phyloP scores from a whole-genome alignment of 2,329 filamentous ascomycete genomes.

The Talaromyces sp. region DNA sequence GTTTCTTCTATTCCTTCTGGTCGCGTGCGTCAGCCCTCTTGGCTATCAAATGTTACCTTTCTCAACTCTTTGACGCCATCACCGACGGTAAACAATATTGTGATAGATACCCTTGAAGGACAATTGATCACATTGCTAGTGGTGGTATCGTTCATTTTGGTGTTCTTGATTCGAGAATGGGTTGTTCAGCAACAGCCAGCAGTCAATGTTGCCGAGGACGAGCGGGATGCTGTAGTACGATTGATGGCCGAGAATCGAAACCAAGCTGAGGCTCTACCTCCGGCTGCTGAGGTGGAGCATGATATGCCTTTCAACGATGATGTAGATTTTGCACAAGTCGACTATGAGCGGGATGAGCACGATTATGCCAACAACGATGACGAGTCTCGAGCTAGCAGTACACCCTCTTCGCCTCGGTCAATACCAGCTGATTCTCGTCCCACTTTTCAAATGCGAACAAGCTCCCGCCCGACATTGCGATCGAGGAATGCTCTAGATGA shows the following conservation, averaged over 20 bases:
- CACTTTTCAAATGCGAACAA: conserved; percentile 9
- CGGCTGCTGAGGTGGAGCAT: conserved; percentile 19
- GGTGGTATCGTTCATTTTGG: conserved; percentile 90
- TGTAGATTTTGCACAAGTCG: conserved; percentile 15
- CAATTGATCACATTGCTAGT: conserved; percentile 90
- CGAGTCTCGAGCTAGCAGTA: neutral
- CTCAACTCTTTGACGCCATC: conserved; percentile 61
- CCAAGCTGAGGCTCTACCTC: conserved; percentile 26
- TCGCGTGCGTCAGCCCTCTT: conserved; percentile 43
- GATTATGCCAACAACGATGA: conserved; percentile 13
- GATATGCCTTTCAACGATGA: conserved; percentile 5
- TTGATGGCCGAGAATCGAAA: conserved; percentile 40
- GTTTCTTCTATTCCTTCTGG: conserved; percentile 28
- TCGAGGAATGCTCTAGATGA: conserved; percentile 42
- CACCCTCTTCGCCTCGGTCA: conserved; percentile 6
- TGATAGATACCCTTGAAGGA: conserved; percentile 84
- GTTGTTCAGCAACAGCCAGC: conserved; percentile 97
- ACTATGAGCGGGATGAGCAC: conserved; percentile 17
- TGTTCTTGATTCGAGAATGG: conserved; percentile 95
- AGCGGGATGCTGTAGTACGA: conserved; percentile 51
- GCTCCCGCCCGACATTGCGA: conserved; percentile 46
- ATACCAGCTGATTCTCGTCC: conserved; percentile 10
- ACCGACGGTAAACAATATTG: conserved; percentile 67
- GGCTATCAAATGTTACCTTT: conserved; percentile 59
- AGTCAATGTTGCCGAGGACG: conserved; percentile 69